These are phyloP conservation scores for Fraxinus americana DNA, from an alignment of 257 asterid species.

Conservation along the genomic window DNA sequence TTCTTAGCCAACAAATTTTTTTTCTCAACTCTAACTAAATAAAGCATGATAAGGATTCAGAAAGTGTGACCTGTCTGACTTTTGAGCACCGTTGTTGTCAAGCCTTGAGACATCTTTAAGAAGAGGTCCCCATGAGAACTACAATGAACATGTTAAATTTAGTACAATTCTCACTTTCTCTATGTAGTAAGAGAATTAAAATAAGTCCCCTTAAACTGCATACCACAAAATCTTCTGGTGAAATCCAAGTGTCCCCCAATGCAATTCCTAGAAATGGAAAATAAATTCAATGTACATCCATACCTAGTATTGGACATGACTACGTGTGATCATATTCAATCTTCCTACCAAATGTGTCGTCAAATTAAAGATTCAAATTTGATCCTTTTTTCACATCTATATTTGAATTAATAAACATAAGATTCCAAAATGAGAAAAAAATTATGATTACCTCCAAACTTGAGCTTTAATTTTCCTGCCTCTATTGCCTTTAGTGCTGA, in stretches of 20 bases:
- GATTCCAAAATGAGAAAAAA: background rate
- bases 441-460: conserved; percentile 66
- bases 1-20: conserved; percentile 9
- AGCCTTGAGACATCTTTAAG: conserved; percentile 16
- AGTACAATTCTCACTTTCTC: conserved; percentile 21
- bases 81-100: conserved; percentile 7
- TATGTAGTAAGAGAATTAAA: conserved; percentile 13
- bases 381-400: background rate
- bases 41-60: background rate
- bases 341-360: no score
- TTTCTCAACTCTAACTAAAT: background rate
- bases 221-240: conserved; percentile 97
- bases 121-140: conserved; percentile 10
- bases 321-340: no score
- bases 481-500: conserved; percentile 72
- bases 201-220: background rate
- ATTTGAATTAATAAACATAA: background rate
- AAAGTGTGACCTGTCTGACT: conserved; percentile 9
- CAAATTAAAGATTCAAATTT: conserved; percentile 11
- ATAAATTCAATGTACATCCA: background rate
- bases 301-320: no score
- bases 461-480: conserved; percentile 65
- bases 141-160: background rate
- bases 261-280: conserved; percentile 58
- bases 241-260: conserved; percentile 91